phyloP scores from a whole-genome alignment of 2,329 filamentous ascomycete genomes.

The Plenodomus lindquistii region DNA sequence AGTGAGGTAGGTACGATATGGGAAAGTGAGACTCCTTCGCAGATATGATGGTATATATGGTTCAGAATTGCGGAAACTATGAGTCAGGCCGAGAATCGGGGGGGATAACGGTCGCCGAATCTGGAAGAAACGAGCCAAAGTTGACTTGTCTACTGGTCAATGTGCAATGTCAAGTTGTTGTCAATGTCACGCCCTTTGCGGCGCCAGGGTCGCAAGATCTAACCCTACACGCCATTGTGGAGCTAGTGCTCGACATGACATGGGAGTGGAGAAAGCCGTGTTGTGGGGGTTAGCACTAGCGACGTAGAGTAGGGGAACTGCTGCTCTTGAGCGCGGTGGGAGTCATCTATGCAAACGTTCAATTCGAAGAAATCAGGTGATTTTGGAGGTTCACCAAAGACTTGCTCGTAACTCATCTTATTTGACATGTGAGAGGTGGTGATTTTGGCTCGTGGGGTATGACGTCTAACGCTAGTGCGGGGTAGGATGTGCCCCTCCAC shows the following conservation, averaged over 20 bases:
- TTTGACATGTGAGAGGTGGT: background rate
- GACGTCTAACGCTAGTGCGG: slow-evolving; percentile 21
- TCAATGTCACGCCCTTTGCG: slow-evolving; percentile 19
- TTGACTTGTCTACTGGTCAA: background rate
- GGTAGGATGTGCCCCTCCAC: slow-evolving; percentile 28
- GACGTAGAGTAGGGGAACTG: too few species aligned
- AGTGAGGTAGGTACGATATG: background rate
- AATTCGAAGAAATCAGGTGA: background rate
- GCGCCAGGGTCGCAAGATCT: slow-evolving; percentile 4
- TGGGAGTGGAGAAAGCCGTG: background rate
- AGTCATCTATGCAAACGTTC: too few species aligned
- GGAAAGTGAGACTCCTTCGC: background rate
- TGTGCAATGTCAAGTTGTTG: slow-evolving; percentile 3
- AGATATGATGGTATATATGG: too few species aligned
- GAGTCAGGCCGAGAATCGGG: too few species aligned
- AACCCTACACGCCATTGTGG: slow-evolving; percentile 11
- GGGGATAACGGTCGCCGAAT: too few species aligned
- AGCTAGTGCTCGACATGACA: slow-evolving; percentile 8
- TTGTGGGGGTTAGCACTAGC: background rate
- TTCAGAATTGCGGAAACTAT: too few species aligned
- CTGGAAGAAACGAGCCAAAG: slow-evolving; percentile 1
- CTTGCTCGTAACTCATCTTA: too few species aligned
- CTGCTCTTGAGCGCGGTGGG: too few species aligned
- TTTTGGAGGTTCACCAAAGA: background rate
- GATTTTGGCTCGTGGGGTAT: background rate